Percentiles rank a stretch among this genome's conserved stretches.
Conservation (phyloP, 495 filamentous ascomycete species). For the Penicillium desertorum region DNA sequence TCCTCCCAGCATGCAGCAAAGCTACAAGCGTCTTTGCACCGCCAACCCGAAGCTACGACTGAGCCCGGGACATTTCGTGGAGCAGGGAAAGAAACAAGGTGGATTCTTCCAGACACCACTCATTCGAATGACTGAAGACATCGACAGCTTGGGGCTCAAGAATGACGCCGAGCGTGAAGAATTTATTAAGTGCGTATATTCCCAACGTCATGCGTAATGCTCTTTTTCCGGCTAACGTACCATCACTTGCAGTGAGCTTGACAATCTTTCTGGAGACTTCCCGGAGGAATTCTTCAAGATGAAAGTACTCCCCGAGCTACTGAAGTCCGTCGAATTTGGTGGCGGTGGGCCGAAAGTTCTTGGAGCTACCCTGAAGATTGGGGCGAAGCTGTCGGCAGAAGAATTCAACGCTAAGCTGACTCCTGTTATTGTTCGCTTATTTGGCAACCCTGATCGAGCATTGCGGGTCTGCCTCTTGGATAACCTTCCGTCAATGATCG, state of each 20-base stretch:
- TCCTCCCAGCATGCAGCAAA: constrained; percentile 80
- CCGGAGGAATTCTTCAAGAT: constrained; percentile 97
- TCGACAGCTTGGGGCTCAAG: constrained; percentile 90
- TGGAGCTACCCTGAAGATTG: constrained; percentile 82
- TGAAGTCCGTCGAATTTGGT: constrained; percentile 96
- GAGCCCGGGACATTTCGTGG: constrained; percentile 81
- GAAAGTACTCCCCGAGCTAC: constrained; percentile 92
- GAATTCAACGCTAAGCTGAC: constrained; percentile 85
- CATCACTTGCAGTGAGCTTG: constrained; percentile 63
- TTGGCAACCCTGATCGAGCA: constrained; percentile 87
- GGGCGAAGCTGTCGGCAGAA: constrained; percentile 78
- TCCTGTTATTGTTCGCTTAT: constrained; percentile 83
- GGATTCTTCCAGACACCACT: constrained; percentile 90
- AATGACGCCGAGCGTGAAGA: constrained; percentile 77
- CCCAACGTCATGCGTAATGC: not conserved
- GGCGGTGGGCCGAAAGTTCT: constrained; percentile 94
- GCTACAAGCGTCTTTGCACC: constrained; percentile 83
- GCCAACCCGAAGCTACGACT: constrained; percentile 85
- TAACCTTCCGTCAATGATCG: constrained; percentile 87
- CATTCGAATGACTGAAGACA: constrained; percentile 85
- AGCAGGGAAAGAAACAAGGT: constrained; percentile 78
- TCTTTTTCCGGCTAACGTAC: constrained; percentile 5
- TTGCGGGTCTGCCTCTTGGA: constrained; percentile 90
- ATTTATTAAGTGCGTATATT: constrained; percentile 65
- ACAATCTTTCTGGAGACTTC: constrained; percentile 85